Evolutionary conservation across 2,329 filamentous ascomycete species (phyloP).

Genomic region (Colletotrichum lini): DNA sequence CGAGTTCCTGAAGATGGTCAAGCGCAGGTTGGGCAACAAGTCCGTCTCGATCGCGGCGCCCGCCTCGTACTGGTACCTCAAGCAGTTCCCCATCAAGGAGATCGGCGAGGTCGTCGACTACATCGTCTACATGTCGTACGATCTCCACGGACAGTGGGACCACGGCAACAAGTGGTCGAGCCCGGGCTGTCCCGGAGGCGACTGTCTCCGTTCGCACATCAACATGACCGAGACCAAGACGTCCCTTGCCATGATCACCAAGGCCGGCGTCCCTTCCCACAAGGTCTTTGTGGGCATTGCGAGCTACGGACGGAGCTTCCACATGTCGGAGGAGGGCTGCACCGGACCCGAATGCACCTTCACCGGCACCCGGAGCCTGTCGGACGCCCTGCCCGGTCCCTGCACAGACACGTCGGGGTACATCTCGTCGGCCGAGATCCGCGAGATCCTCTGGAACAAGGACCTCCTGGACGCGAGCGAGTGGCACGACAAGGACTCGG

Average conservation of each 20-base stretch:
- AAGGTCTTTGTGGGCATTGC: conserved; percentile 58
- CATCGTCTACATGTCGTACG: conserved; percentile 51
- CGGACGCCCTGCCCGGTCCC: too few species aligned
- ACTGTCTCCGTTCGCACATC: conserved; percentile 51
- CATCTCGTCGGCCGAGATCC: too few species aligned
- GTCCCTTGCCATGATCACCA: conserved; percentile 58
- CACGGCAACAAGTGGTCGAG: conserved; percentile 46
- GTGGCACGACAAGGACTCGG: too few species aligned
- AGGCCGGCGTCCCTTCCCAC: conserved; percentile 52
- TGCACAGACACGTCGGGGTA: too few species aligned
- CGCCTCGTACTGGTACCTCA: conserved; percentile 58
- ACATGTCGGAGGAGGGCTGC: conserved; percentile 36
- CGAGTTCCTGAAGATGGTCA: conserved; percentile 39
- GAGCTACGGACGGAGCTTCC: conserved; percentile 54
- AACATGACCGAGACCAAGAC: conserved; percentile 57
- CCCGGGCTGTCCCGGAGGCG: background rate
- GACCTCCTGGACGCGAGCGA: too few species aligned
- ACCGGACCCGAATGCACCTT: conserved; percentile 41
- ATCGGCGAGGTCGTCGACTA: conserved; percentile 5
- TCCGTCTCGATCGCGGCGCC: conserved; percentile 55
- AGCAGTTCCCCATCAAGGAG: conserved; percentile 50
- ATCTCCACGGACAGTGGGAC: conserved; percentile 58
- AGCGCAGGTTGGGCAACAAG: conserved; percentile 45
- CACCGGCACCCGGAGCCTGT: too few species aligned
- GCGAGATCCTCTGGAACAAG: too few species aligned